These are phyloP conservation scores for Lotus japonicus DNA, from an alignment of 306 rosid genomes.

Conservation along the genomic window DNA sequence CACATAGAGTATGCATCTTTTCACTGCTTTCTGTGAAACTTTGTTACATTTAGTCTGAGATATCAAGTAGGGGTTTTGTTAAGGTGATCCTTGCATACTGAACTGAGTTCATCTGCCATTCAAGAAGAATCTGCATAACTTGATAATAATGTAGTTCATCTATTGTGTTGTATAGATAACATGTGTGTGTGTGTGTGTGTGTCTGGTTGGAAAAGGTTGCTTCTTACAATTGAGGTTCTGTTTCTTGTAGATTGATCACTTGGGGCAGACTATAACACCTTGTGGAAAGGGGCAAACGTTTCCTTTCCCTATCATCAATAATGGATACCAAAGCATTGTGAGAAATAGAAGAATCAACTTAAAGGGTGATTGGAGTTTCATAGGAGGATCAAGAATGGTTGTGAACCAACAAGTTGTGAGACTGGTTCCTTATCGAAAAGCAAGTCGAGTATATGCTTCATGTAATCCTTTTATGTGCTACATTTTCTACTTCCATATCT, in stretches of 20 bases:
- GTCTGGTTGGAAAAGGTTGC: not conserved
- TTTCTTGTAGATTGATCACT: constrained; percentile 45
- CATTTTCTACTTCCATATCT: no score
- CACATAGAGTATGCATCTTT: not conserved
- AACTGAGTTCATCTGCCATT: not conserved
- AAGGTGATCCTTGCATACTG: no score
- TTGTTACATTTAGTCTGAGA: not conserved
- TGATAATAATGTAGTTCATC: not conserved
- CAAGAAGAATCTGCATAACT: not conserved
- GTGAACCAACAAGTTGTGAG: constrained; percentile 37
- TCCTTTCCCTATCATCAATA: constrained; percentile 28
- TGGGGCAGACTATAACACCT: constrained; percentile 25
- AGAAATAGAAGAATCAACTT: constrained; percentile 26
- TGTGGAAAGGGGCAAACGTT: constrained; percentile 28
- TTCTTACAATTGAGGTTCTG: constrained; percentile 16
- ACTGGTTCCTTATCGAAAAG: constrained; percentile 27
- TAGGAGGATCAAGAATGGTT: constrained; percentile 60
- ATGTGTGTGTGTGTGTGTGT: not conserved
- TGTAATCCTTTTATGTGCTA: constrained; percentile 35
- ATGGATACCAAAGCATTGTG: constrained; percentile 28
- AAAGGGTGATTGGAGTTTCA: constrained; percentile 55
- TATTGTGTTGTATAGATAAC: not conserved
- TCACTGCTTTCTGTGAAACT: not conserved
- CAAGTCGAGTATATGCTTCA: constrained; percentile 47
- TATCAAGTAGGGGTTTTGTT: no score